Evolutionary conservation across 352 stramenopile genomes (phyloP), one percentile per base, ranked within the genome.

Genomic region (Phytophthora tubulina): DNA sequence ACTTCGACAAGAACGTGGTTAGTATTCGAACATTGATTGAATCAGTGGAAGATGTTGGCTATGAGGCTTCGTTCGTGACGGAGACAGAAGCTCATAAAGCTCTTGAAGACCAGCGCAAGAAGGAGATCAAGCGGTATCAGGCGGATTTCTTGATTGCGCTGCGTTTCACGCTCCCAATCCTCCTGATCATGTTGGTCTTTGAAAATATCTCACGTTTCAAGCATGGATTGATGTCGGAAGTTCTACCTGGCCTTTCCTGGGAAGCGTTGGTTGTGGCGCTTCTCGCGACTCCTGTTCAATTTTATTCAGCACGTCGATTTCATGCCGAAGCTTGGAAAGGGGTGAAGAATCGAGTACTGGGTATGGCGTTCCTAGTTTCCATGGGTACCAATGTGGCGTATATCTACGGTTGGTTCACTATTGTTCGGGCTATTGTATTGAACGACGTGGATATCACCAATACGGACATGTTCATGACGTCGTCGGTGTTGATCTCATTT

Each of bases 341-440:
- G 0, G 65, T 99, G 33, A 81, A 89, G 65, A 91, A 96, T 48
- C 81, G 92, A 30, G 80, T 91, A 21, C 78, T 98, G 8, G 96
- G 96, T 35, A 99, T 99, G 98, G 93, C 97, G 51, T 98, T 99
- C 56, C 76, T 99, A 3, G 94, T 99, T 7, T 97, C 94, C 0
- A 93, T 99, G 80, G 97, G 97, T 21, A 98, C 97, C 14, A 98
- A 93, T 21, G 92, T 97, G 3, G 91, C 96, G 11, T 99, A 99
- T 76, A 78, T 96, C 31, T 99, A 99, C 75, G 97, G 90, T 0
- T 62, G 97, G 10, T 93, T 98, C 52, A 93, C 90, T 38, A 78
- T 98, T 21, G 57, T 96, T 53, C 93, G 80, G 17, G 85, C 77
- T 41, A 76, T 81, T 10, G 75, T 81, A 56, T 79, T 84, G 31